These are phyloP conservation scores for Scheffersomyces cryptocercus DNA, from an alignment of 1,139 yeast species.

Conservation along the genomic window DNA sequence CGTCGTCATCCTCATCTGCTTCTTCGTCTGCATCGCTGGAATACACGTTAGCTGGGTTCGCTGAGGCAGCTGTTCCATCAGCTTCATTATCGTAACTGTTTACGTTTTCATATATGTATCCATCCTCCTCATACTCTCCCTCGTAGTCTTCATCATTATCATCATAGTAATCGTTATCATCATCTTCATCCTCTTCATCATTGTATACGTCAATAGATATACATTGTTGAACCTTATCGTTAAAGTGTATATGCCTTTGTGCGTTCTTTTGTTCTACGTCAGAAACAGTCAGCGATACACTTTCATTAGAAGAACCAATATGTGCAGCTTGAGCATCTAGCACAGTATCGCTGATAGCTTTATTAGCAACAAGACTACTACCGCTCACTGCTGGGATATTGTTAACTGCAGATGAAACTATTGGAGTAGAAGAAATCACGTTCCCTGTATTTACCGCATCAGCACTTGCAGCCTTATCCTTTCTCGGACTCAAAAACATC, in stretches of 20 bases:
- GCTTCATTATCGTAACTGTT: slow-evolving; percentile 5
- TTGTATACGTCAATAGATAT: slow-evolving; percentile 58
- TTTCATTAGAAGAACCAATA: neutral
- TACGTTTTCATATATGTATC: slow-evolving; percentile 1
- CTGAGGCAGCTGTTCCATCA: neutral
- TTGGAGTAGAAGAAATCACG: neutral
- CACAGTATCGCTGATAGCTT: neutral
- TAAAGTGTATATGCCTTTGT: slow-evolving; percentile 80
- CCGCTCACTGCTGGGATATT: neutral
- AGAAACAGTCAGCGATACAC: neutral
- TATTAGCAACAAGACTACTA: neutral
- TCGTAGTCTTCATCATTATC: slow-evolving; percentile 26
- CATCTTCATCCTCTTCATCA: slow-evolving; percentile 32
- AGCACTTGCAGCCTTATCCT: neutral
- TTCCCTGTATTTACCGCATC: neutral
- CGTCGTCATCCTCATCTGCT: slow-evolving; percentile 40
- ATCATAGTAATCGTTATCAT: slow-evolving; percentile 16
- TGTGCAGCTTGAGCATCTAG: neutral
- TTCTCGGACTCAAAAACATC: neutral
- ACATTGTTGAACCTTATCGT: slow-evolving; percentile 91
- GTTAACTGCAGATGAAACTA: neutral
- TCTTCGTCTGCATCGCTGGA: slow-evolving; percentile 7
- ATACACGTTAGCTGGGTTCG: slow-evolving; percentile 2
- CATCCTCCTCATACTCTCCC: slow-evolving; percentile 23
- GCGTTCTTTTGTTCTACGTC: slow-evolving; percentile 18